Evolutionary conservation across 2,329 filamentous ascomycete genomes (phyloP), one percentile per base, ranked within the genome.

Genomic region (Aspergillus texensis): DNA sequence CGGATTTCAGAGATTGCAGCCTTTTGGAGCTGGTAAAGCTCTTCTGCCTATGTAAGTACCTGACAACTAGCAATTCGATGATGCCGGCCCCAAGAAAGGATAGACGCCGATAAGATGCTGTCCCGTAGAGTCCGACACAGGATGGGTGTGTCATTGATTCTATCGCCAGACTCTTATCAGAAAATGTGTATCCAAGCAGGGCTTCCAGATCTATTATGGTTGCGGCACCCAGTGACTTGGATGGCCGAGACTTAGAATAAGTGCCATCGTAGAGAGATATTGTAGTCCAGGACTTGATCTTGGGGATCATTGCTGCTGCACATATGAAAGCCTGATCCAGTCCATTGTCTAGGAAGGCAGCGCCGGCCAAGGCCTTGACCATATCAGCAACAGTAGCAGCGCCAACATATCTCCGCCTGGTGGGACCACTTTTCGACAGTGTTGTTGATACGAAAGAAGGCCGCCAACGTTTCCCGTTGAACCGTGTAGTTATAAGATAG

Each of bases 181-280:
- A 24, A 48, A 48, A 48, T 4, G 45, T 48, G 24, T 48, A 48
- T 21, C 21, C 45, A 26, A 48, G 45, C 9, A 48, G 45, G 0
- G 14, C n/a, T 12, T 48, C 45, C 10, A 48, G 6, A 6, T 48
- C 45, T 14, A 26, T 12, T 12, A 48, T 8, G 4, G 45, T 19
- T 48, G 45, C 8, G 4, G 45, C 21, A 14, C n/a, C n/a, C 24
- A 26, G 21, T 6, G 19, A 3, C 10, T 48, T 24, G 12, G 11
- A 10, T 26, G 45, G 45, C 19, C 52, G 32, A 30, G 43, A 60
- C 32, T 61, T 45, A 16, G 24, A 39, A 50, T 58, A 58, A 19
- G 34, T 34, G 6, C 48, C 58, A 36, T 64, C 59, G 36, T 56
- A 26, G 26, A 64, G n/a, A 9, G 62, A 61, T 16, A 52, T 43